A percentile compares a stretch with the other conserved stretches of the same genome.
Conservation (phyloP, 2,329 filamentous ascomycete species). For the Paracamarosporium sp. region DNA sequence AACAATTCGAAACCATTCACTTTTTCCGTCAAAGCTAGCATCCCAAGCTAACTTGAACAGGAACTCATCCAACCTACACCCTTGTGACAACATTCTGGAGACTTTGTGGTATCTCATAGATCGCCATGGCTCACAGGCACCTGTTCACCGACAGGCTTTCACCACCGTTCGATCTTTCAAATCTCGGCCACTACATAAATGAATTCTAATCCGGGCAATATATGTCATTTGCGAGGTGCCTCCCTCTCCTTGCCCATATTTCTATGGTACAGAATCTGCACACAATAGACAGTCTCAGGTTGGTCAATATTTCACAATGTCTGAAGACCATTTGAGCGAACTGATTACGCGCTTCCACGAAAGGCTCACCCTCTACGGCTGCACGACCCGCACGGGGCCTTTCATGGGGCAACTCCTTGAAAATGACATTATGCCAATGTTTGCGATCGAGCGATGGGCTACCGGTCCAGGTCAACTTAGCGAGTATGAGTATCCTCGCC, state of each 20-base stretch:
- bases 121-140: no score
- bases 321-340: background rate
- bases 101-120: no score
- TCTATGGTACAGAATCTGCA: background rate
- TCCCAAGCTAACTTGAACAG: no score
- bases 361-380: background rate
- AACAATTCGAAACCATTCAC: no score
- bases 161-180: no score
- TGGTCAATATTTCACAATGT: background rate
- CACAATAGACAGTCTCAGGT: no score
- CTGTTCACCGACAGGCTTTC: no score
- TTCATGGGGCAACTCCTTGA: conserved; percentile 8
- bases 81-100: no score
- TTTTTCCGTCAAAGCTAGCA: no score
- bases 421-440: conserved; percentile 23
- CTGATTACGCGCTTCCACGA: background rate
- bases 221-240: background rate
- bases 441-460: conserved; percentile 23
- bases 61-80: no score
- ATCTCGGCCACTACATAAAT: no score
- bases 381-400: background rate
- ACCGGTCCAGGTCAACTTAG: conserved; percentile 20
- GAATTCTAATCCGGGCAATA: no score
- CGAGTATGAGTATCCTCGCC: background rate
- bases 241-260: background rate